phyloP scores from a whole-genome alignment of 1,139 yeast genomes.

The Suhomyces taliae region DNA sequence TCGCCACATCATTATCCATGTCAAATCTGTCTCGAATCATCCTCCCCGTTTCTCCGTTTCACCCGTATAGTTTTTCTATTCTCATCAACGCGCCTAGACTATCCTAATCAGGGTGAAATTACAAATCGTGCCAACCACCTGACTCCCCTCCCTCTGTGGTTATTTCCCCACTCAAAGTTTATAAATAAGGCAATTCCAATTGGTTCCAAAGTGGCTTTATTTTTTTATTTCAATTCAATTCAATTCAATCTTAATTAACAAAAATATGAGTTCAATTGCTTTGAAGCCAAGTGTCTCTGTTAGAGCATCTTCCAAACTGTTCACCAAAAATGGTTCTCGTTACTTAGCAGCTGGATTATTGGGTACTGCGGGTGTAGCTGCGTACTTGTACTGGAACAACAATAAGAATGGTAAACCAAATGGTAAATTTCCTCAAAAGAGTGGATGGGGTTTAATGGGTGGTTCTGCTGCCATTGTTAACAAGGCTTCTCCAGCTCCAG shows the following conservation, averaged over 20 bases:
- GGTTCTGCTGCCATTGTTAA: conserved; percentile 21
- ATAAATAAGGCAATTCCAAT: not conserved
- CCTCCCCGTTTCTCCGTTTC: no score
- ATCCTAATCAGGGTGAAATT: no score
- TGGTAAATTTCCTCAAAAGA: conserved; percentile 2
- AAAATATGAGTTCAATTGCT: conserved; percentile 20
- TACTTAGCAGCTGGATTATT: conserved; percentile 20
- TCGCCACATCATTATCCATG: no score
- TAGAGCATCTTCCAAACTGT: conserved; percentile 6
- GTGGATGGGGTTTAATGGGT: conserved; percentile 16
- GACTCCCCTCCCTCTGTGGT: no score
- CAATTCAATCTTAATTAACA: no score
- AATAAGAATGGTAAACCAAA: conserved; percentile 7
- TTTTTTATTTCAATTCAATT: no score
- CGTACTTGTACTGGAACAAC: conserved; percentile 15
- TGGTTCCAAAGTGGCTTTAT: no score
- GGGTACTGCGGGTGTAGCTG: conserved; percentile 26
- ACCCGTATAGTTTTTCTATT: no score
- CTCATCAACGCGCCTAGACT: no score
- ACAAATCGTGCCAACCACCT: no score
- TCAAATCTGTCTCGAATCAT: no score
- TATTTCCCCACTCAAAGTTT: conserved; percentile 1
- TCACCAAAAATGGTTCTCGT: conserved; percentile 6
- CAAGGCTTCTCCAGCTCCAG: conserved; percentile 20
- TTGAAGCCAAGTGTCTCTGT: conserved; percentile 12